phyloP scores from a whole-genome alignment of 179 eudicot genomes.

The Drosera spatulata region DNA sequence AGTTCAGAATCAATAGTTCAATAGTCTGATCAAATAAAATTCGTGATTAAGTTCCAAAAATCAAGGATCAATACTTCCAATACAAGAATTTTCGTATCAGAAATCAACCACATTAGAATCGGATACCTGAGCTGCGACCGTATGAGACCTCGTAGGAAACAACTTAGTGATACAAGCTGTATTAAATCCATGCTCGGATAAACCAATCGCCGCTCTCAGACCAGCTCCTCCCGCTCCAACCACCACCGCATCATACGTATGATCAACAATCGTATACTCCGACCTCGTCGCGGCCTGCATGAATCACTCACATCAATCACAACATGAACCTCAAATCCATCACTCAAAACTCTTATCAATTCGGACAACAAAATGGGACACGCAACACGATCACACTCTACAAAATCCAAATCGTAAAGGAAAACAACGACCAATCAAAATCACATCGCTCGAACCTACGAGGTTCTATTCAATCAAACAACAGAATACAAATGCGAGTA shows the following conservation, averaged over 20 bases:
- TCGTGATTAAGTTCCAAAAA: no score
- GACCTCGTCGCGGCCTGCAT: constrained; percentile 41
- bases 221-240: constrained; percentile 99
- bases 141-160: constrained; percentile 98
- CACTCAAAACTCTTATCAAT: constrained; percentile 4
- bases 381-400: not conserved
- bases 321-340: constrained; percentile 3
- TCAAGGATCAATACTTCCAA: no score
- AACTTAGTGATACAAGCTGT: constrained; percentile 99
- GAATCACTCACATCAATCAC: not conserved
- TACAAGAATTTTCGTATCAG: not conserved
- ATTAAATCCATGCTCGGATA: constrained; percentile 95
- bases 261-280: constrained; percentile 82
- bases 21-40: no score
- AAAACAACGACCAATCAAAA: not conserved
- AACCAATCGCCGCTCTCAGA: constrained; percentile 91
- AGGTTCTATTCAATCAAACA: not conserved
- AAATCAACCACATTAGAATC: not conserved
- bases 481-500: not conserved
- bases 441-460: not conserved
- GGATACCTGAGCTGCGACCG: constrained; percentile 95
- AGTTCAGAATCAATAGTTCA: no score
- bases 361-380: not conserved
- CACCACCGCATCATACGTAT: constrained; percentile 94
- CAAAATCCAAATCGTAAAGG: not conserved